These are phyloP conservation scores for Coniochaeta ligniaria DNA, from an alignment of 2,329 filamentous ascomycete species.

Conservation along the genomic window DNA sequence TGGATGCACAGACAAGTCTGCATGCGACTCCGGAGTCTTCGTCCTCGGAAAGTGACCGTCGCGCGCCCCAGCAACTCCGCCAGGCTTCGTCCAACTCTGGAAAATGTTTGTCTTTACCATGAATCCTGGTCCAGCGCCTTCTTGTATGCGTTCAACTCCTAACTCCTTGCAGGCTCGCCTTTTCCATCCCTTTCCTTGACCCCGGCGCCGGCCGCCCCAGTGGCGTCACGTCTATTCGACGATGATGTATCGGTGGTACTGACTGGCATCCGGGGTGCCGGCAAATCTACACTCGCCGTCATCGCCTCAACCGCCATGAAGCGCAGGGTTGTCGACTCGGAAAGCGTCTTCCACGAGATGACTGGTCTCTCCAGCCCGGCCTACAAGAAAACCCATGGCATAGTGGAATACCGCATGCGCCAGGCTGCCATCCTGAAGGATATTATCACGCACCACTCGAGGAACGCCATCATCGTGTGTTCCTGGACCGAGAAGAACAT, in stretches of 20 bases:
- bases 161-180: neutral
- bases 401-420: conserved; percentile 53
- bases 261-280: conserved; percentile 65
- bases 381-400: conserved; percentile 58
- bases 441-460: conserved; percentile 50
- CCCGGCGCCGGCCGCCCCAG: conserved; percentile 12
- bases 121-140: neutral
- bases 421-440: conserved; percentile 56
- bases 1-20: neutral
- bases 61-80: neutral
- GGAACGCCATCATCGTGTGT: conserved; percentile 62
- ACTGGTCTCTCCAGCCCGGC: conserved; percentile 54
- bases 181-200: neutral
- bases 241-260: conserved; percentile 64
- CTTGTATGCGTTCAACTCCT: neutral
- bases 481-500: conserved; percentile 61
- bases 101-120: neutral
- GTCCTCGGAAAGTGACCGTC: neutral
- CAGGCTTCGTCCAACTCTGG: neutral
- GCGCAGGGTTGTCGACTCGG: conserved; percentile 61
- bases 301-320: conserved; percentile 67
- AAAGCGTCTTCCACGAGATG: conserved; percentile 58
- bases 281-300: conserved; percentile 69
- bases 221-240: conserved; percentile 30
- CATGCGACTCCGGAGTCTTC: neutral